These are phyloP conservation scores for Phytophthora cajani DNA, from an alignment of 352 stramenopile species.

Conservation along the genomic window DNA sequence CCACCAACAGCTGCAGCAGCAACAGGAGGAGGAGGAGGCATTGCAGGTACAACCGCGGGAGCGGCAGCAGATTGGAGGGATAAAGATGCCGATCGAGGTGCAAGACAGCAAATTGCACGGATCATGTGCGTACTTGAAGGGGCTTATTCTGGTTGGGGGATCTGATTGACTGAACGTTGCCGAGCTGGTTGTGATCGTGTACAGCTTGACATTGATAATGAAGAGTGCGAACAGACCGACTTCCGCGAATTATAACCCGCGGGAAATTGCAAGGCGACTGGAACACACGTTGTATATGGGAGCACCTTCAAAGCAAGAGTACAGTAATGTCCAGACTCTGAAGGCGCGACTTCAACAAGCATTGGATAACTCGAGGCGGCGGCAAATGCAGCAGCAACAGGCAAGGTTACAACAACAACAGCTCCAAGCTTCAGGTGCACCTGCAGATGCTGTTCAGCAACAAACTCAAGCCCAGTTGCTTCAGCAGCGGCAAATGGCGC, in stretches of 20 bases:
- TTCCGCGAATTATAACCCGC: constrained; percentile 89
- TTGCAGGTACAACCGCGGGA: constrained; percentile 21
- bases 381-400: constrained; percentile 82
- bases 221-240: constrained; percentile 89
- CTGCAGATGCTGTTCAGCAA: constrained; percentile 45
- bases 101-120: constrained; percentile 85
- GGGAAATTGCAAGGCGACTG: constrained; percentile 83
- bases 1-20: not conserved
- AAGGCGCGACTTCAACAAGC: constrained; percentile 85
- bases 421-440: constrained; percentile 46
- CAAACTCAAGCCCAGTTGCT: constrained; percentile 59
- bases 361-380: constrained; percentile 80
- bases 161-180: constrained; percentile 24
- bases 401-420: constrained; percentile 39
- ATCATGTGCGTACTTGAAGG: constrained; percentile 76
- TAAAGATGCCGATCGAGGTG: constrained; percentile 82
- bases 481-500: constrained; percentile 65
- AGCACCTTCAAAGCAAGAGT: constrained; percentile 82
- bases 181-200: constrained; percentile 17
- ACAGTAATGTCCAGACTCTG: constrained; percentile 88
- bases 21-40: not conserved
- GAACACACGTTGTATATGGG: constrained; percentile 91
- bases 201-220: constrained; percentile 89
- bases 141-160: constrained; percentile 3
- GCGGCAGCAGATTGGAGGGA: constrained; percentile 76